Evolutionary conservation across 192 early-diverging fungal genomes (phyloP), one percentile per base, ranked within the genome.

Genomic region (Coemansia sp.): DNA sequence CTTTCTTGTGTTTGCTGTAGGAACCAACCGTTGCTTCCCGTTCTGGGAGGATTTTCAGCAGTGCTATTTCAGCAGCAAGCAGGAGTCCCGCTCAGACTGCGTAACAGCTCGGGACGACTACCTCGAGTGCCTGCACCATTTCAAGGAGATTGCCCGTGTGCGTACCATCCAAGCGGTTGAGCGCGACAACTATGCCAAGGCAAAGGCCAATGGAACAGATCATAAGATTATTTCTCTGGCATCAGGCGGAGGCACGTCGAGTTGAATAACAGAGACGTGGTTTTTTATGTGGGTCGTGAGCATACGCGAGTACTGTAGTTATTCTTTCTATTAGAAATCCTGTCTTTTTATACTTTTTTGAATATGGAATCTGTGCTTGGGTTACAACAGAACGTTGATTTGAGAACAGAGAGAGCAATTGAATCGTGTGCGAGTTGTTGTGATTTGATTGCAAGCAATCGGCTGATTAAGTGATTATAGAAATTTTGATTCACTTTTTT

Each of bases 31-130:
- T 67, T 98, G 96, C 87, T 96, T 96, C 80, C 85, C 89, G 52
- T 94, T 94, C 82, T 98, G 94, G 93, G 95, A 97, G 83, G 95
- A 97, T 77, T 96, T 95, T 81, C 83, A 91, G 73, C 93, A 93
- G 69, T 98, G 95, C 85, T 93, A 92, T 73, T 75, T 76, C 57
- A 66, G 31, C 68, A 94, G 89, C 73, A 79, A 86, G 71, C 90
- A 91, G 62, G 89, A 93, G 77, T 67, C 77, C 11, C 89, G 87
- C 29, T 73, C 88, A 48, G 88, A 95, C 75, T 97, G 95, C 81
- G 58, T 85, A 32, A 73, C 77, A 36, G 88, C 93, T 67, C 88
- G 86, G 66, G 95, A 97, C 59, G 96, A 98, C 78, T 98, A 98
- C 83, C 82, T 92, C 52, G 96, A 98, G 83, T 98, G 96, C 77